Percentiles rank a stretch among this genome's conserved stretches.
These are phyloP conservation scores for Penicillium coffeae DNA, from an alignment of 495 filamentous ascomycete species.

Conservation along the genomic window DNA sequence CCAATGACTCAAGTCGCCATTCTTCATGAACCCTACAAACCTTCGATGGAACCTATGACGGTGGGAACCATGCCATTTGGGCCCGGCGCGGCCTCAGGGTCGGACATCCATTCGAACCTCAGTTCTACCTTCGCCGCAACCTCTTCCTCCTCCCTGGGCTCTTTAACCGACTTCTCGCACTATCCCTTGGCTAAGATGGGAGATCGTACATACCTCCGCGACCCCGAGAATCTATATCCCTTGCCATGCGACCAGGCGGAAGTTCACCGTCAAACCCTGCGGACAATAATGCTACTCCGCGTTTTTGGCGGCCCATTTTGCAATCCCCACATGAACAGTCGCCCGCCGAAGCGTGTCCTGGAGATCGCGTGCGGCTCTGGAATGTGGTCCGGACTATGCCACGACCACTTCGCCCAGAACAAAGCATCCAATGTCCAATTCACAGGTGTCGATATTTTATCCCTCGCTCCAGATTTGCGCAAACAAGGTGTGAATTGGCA, in stretches of 20 bases:
- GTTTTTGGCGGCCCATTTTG: constrained; percentile 79
- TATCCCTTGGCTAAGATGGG: constrained; percentile 68
- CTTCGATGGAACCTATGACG: constrained; percentile 28
- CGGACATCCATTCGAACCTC: constrained; percentile 38
- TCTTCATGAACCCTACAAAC: constrained; percentile 17
- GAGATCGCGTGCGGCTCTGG: constrained; percentile 87
- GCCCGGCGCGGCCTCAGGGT: constrained; percentile 30
- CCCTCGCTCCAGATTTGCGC: constrained; percentile 66
- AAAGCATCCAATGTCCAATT: constrained; percentile 65
- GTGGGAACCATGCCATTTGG: constrained; percentile 25
- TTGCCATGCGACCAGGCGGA: constrained; percentile 86
- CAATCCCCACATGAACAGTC: constrained; percentile 58
- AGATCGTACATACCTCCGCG: constrained; percentile 77
- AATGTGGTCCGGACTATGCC: constrained; percentile 84
- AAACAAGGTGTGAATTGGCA: constrained; percentile 79
- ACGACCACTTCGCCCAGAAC: constrained; percentile 63
- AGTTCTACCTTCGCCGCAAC: constrained; percentile 37
- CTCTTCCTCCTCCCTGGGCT: constrained; percentile 36
- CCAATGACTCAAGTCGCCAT: constrained; percentile 5
- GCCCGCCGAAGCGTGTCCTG: constrained; percentile 71
- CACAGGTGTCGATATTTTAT: constrained; percentile 79
- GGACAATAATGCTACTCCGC: constrained; percentile 74
- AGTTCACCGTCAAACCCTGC: constrained; percentile 80
- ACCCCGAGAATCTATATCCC: constrained; percentile 70
- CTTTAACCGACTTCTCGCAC: constrained; percentile 42